Evolutionary conservation across 139 green algal genomes (phyloP).

Genomic region (Haematococcus lacustris): DNA sequence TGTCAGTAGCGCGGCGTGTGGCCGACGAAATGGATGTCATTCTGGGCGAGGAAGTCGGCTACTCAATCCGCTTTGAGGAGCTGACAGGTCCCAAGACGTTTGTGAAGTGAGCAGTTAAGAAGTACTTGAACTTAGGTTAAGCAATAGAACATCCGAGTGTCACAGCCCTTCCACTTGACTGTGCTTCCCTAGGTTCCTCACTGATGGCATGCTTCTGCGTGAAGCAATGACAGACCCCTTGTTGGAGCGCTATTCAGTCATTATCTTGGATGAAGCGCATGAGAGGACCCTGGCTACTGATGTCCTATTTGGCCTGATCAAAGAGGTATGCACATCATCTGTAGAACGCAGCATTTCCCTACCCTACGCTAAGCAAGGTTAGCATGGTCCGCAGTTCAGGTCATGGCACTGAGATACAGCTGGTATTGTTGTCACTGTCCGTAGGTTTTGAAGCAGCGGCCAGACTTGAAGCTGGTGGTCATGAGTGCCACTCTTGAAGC

Average conservation of each 20-base stretch:
- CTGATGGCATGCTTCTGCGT: constrained; percentile 94
- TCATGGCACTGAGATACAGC: not conserved
- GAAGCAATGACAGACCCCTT: constrained; percentile 89
- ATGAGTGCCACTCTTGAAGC: constrained; percentile 98
- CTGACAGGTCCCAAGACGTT: constrained; percentile 83
- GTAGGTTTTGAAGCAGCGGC: constrained; percentile 75
- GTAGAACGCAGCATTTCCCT: too few species aligned
- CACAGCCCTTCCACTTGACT: too few species aligned
- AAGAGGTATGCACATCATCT: constrained; percentile 63
- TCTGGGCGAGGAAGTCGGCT: constrained; percentile 85
- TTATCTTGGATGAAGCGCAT: constrained; percentile 99
- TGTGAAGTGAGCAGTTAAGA: constrained; percentile 71
- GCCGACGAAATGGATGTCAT: constrained; percentile 86
- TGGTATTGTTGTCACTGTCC: too few species aligned
- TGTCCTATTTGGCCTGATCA: constrained; percentile 97
- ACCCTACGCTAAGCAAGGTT: too few species aligned
- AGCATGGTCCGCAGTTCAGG: too few species aligned
- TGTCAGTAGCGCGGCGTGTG: constrained; percentile 94
- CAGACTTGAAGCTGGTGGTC: constrained; percentile 97
- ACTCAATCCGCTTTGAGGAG: constrained; percentile 97
- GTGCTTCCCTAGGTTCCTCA: constrained; percentile 65
- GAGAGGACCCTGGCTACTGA: constrained; percentile 97
- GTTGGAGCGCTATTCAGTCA: constrained; percentile 74
- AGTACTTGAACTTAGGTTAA: too few species aligned
- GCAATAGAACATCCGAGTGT: too few species aligned